A percentile compares a stretch with the other conserved stretches of the same genome.
Evolutionary conservation across 495 filamentous ascomycete species (phyloP).

Genomic region (Saxophila tyrrhenica): DNA sequence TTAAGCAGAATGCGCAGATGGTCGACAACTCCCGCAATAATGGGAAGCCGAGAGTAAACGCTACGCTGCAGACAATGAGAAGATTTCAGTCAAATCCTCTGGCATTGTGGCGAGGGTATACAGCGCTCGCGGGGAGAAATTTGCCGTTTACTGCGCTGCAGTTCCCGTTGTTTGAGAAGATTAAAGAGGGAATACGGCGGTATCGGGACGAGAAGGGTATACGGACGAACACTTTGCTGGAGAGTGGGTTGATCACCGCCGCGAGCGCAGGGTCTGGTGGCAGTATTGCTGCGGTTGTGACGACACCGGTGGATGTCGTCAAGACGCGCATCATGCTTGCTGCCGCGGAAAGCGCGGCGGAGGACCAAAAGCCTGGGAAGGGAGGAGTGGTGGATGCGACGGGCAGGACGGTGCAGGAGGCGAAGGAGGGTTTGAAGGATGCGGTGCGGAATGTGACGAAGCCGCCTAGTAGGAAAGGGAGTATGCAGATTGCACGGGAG

Average conservation of each 20-base stretch:
- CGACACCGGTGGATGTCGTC: slow-evolving; percentile 73
- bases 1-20: slow-evolving; percentile 92
- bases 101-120: slow-evolving; percentile 67
- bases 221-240: slow-evolving; percentile 33
- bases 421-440: slow-evolving; percentile 19
- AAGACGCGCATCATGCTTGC: slow-evolving; percentile 63
- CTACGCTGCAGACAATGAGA: slow-evolving; percentile 42
- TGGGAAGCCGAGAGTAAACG: slow-evolving; percentile 19
- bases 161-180: slow-evolving; percentile 72
- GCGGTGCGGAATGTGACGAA: slow-evolving; percentile 13
- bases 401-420: slow-evolving; percentile 20
- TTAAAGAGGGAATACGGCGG: slow-evolving; percentile 38
- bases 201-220: slow-evolving; percentile 26
- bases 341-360: slow-evolving; percentile 37
- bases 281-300: slow-evolving; percentile 55
- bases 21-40: slow-evolving; percentile 25
- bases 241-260: slow-evolving; percentile 59
- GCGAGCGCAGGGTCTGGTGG: slow-evolving; percentile 59
- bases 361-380: slow-evolving; percentile 12
- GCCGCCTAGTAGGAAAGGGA: slow-evolving; percentile 30
- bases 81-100: slow-evolving; percentile 46
- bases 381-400: slow-evolving; percentile 26
- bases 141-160: slow-evolving; percentile 79
- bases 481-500: slow-evolving; percentile 47
- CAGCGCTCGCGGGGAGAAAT: slow-evolving; percentile 65